Evolutionary conservation across 371 early-diverging fungal genomes (phyloP).

Genomic region (Actinomucor elegans): DNA sequence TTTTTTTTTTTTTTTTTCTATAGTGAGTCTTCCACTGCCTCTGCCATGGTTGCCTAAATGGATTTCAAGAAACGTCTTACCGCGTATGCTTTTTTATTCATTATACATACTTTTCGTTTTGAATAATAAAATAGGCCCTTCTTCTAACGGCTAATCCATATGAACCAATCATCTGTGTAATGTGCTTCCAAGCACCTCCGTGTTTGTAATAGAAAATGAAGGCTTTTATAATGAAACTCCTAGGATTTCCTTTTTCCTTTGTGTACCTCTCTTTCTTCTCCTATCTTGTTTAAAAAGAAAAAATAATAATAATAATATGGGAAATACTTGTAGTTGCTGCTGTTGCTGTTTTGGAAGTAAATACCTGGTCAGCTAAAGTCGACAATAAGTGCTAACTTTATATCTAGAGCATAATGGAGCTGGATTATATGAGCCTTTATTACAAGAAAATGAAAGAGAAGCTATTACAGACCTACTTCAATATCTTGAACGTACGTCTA

Average conservation of each 20-base stretch:
- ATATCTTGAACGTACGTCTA: slow-evolving; percentile 76
- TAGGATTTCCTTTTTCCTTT: slow-evolving; percentile 3
- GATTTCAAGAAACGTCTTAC: too few species aligned
- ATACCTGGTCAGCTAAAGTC: slow-evolving; percentile 6
- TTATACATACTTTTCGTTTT: background rate
- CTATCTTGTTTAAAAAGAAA: background rate
- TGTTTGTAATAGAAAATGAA: too few species aligned
- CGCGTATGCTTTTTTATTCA: background rate
- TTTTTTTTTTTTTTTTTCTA: slow-evolving; percentile 28
- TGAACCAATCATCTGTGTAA: too few species aligned
- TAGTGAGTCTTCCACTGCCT: slow-evolving; percentile 54
- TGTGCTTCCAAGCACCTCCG: too few species aligned
- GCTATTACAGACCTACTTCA: slow-evolving; percentile 83
- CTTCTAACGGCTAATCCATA: too few species aligned
- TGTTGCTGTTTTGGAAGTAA: slow-evolving; percentile 53
- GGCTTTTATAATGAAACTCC: slow-evolving; percentile 11
- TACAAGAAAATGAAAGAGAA: slow-evolving; percentile 84
- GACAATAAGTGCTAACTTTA: background rate
- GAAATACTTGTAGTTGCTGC: slow-evolving; percentile 31
- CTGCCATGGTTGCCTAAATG: slow-evolving; percentile 49
- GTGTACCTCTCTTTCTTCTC: background rate
- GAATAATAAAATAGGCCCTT: too few species aligned
- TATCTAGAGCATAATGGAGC: slow-evolving; percentile 36
- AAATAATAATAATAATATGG: slow-evolving; percentile 14
- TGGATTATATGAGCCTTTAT: slow-evolving; percentile 78